Evolutionary conservation across 2,329 filamentous ascomycete genomes (phyloP), one percentile per base, ranked within the genome.

Genomic region (Nemania sp.): DNA sequence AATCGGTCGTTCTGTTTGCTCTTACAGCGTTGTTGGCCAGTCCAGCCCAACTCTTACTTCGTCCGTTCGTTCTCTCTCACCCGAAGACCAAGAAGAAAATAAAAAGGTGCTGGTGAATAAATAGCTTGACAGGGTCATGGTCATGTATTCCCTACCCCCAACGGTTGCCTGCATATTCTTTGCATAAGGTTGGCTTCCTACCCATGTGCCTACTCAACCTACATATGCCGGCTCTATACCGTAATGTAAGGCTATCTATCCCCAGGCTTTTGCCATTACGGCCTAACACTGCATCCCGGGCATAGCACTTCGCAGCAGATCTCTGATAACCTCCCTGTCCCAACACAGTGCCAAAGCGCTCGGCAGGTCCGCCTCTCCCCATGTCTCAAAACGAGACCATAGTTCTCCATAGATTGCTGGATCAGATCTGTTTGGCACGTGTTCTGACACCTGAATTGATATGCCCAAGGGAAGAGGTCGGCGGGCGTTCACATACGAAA

Each of bases 101-200:
- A 63, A 60, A 66, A 59, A 60, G 54, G 62, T 55, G 49, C 60
- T 55, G 62, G 61, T 66, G 40, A 57, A 62, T 57, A 59, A 59
- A 60, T 42, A 59, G 49, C 60, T 56, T 55, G 60, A 59, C 56
- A 52, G 18, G 50, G 60, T 56, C 57, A 59, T 40, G 50, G 60
- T 56, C 57, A 59, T 40, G 29, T 59, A 54, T 50, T 52, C 55
- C 32, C 48, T 18, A 39, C 56, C 59, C 43, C 37, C 35, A n/a
- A 21, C 64, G 64, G 62, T 21, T 54, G 46, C 53, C 50, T 64
- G 64, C 64, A 66, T 64, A 62, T 58, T 53, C 59, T 64, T 52
- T 60, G 64, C 64, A 64, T 60, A 43, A 52, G 47, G 35, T 50
- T n/a, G 55, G 59, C 57, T 32, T 63, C 42, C 34, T 3, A 56